phyloP scores from a whole-genome alignment of 805 yeast species.

The Candida piceae region DNA sequence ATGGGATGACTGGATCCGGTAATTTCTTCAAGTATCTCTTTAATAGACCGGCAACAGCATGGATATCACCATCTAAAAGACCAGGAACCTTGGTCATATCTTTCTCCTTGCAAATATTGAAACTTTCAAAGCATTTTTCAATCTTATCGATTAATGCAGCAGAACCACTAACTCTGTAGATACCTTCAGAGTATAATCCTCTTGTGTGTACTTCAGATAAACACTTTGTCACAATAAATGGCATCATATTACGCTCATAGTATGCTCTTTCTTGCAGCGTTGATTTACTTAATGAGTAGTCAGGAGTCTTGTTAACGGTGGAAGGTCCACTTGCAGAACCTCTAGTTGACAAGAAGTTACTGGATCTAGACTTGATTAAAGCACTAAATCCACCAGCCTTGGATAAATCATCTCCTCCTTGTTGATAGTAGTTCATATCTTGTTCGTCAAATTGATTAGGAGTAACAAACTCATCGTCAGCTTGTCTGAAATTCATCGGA shows the following conservation, averaged over 20 bases:
- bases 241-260: conserved; percentile 59
- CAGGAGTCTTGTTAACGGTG: conserved; percentile 9
- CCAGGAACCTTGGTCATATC: conserved; percentile 18
- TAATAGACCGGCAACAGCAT: conserved; percentile 81
- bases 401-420: not conserved
- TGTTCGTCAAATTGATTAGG: too few relatives aligned
- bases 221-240: conserved; percentile 68
- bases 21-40: conserved; percentile 82
- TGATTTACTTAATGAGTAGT: conserved; percentile 34
- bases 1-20: conserved; percentile 81
- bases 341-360: conserved; percentile 42
- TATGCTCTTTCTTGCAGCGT: conserved; percentile 60
- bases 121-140: conserved; percentile 31
- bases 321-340: conserved; percentile 18
- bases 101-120: conserved; percentile 30
- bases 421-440: too few relatives aligned
- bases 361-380: conserved; percentile 41
- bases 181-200: conserved; percentile 78
- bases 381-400: conserved; percentile 11
- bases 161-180: conserved; percentile 87
- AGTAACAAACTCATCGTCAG: conserved; percentile 19
- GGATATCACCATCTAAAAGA: conserved; percentile 51
- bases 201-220: conserved; percentile 69
- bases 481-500: conserved; percentile 28
- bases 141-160: conserved; percentile 53